phyloP scores from a whole-genome alignment of 495 filamentous ascomycete species.

The Hypoxylon fragiforme region DNA sequence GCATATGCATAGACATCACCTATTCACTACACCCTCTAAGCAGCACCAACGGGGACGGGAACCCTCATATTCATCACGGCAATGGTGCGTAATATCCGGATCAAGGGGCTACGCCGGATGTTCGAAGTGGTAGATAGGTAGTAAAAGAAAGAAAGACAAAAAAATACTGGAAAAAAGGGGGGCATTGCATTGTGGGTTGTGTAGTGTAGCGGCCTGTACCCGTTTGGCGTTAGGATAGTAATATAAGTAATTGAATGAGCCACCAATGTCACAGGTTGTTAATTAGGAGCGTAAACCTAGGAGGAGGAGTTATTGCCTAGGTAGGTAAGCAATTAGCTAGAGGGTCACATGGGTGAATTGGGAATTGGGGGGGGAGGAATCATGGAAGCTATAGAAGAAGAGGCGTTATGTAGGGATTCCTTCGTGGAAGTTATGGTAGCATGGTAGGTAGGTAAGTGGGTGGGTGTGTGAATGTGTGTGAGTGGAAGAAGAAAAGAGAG shows the following conservation, averaged over 20 bases:
- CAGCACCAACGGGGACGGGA: slow-evolving; percentile 27
- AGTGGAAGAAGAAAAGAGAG: too few relatives aligned
- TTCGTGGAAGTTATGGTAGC: neutral
- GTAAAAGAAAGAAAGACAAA: neutral
- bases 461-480: slow-evolving; percentile 22
- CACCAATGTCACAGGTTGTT: neutral
- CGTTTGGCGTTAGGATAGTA: neutral
- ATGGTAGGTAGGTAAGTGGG: too few relatives aligned
- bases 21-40: slow-evolving; percentile 26
- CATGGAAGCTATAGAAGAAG: too few relatives aligned
- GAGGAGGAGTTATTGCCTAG: too few relatives aligned
- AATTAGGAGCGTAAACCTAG: too few relatives aligned
- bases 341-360: too few relatives aligned
- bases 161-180: neutral
- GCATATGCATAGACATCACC: slow-evolving; percentile 31
- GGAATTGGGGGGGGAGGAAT: too few relatives aligned
- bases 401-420: slow-evolving; percentile 8
- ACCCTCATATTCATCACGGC: slow-evolving; percentile 9
- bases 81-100: slow-evolving; percentile 22
- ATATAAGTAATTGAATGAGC: neutral
- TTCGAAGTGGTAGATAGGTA: neutral
- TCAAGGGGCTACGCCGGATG: neutral
- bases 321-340: too few relatives aligned
- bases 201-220: neutral
- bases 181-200: neutral